A percentile compares a stretch with the other conserved stretches of the same genome.
phyloP scores from a whole-genome alignment of 2,329 filamentous ascomycete species.

The Lachnellula hyalina region DNA sequence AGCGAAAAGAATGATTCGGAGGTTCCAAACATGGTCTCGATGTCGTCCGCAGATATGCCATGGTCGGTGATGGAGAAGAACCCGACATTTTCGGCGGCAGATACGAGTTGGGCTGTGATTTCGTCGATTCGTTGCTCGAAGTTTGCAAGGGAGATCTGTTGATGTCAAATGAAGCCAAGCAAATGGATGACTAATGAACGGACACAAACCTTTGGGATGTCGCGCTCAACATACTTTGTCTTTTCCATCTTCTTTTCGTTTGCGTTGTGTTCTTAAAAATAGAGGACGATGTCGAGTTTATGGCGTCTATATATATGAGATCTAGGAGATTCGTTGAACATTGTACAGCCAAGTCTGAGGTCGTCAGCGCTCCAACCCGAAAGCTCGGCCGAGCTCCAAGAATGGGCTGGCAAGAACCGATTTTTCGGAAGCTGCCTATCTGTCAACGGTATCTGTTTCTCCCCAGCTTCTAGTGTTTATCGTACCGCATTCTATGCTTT shows the following conservation, averaged over 20 bases:
- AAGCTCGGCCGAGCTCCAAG: neutral
- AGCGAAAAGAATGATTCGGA: constrained; percentile 45
- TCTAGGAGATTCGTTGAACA: neutral
- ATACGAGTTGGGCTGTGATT: constrained; percentile 45
- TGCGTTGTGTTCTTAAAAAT: too few species aligned
- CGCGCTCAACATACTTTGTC: neutral
- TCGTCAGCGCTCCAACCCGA: neutral
- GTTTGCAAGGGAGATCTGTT: constrained; percentile 40
- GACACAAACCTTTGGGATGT: neutral
- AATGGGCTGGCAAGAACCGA: neutral
- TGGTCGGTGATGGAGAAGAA: constrained; percentile 53
- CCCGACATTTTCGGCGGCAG: constrained; percentile 49
- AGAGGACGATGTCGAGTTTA: too few species aligned
- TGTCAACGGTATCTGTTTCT: too few species aligned
- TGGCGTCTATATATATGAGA: too few species aligned
- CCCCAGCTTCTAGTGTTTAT: too few species aligned
- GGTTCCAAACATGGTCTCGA: constrained; percentile 35
- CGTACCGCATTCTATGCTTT: too few species aligned
- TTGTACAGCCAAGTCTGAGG: neutral
- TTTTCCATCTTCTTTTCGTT: neutral
- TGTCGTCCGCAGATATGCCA: constrained; percentile 34
- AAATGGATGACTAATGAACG: neutral
- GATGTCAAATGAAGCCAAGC: neutral
- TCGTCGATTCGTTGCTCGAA: constrained; percentile 45
- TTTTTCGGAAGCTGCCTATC: neutral